Evolutionary conservation across 148 eudicot species (phyloP).

Genomic region (Beta vulgaris): DNA sequence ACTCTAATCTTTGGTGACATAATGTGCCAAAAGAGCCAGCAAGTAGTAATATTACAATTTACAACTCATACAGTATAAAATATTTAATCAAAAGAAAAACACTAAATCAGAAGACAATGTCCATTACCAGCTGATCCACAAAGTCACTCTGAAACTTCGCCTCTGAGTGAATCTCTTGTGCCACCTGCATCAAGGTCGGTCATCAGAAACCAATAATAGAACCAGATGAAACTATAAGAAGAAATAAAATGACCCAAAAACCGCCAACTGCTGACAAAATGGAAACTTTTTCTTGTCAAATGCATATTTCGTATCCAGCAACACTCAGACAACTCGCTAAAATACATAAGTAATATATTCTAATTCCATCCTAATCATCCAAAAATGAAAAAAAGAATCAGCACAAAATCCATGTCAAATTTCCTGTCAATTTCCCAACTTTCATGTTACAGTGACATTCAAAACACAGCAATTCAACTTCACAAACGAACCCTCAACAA

Average conservation of each 20-base stretch:
- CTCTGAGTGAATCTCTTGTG: constrained; percentile 70
- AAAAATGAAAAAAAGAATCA: not conserved
- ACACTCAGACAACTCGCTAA: not conserved
- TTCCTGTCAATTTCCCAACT: not conserved
- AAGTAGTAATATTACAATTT: not conserved
- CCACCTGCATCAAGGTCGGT: constrained; percentile 51
- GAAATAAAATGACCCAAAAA: not conserved
- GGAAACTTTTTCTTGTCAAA: not conserved
- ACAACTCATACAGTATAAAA: not conserved
- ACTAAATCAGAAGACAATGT: not conserved
- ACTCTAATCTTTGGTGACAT: not conserved
- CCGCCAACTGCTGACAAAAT: not conserved
- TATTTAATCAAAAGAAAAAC: not conserved
- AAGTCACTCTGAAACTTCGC: constrained; percentile 78
- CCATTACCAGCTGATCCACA: constrained; percentile 72
- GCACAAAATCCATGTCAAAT: not conserved
- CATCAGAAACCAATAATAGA: constrained; percentile 13
- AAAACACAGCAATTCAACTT: not conserved
- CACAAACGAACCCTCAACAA: too few relatives aligned
- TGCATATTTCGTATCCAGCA: not conserved
- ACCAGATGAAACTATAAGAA: not conserved
- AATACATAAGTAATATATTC: not conserved
- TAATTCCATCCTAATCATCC: not conserved
- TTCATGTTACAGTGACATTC: not conserved
- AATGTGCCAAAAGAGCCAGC: not conserved